These are phyloP conservation scores for Chytriomyces hyalinus DNA, from an alignment of 192 early-diverging fungal genomes.

Conservation along the genomic window DNA sequence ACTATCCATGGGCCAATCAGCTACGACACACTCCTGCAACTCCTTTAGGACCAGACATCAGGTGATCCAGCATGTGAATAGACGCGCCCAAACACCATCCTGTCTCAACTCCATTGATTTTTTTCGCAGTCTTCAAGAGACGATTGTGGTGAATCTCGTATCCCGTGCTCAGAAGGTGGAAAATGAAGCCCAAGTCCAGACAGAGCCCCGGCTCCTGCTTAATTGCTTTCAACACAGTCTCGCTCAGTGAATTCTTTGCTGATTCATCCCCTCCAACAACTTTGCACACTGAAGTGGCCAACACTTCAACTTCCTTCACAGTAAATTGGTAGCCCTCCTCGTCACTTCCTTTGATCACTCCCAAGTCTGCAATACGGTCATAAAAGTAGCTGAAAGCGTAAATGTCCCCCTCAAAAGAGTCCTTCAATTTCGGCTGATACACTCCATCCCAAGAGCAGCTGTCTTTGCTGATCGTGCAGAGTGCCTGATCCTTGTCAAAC, in stretches of 20 bases:
- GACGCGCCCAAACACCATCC: slow-evolving; percentile 97
- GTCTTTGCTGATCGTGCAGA: slow-evolving; percentile 21
- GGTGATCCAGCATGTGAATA: slow-evolving; percentile 77
- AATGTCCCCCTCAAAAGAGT: slow-evolving; percentile 78
- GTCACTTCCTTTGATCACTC: slow-evolving; percentile 31
- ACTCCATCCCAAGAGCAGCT: slow-evolving; percentile 93
- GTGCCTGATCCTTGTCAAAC: slow-evolving; percentile 76
- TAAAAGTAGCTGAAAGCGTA: slow-evolving; percentile 98
- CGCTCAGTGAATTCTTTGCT: neutral
- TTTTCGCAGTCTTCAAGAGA: slow-evolving; percentile 80
- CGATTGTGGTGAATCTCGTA: slow-evolving; percentile 78
- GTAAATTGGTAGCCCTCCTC: slow-evolving; percentile 64
- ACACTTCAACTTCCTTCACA: slow-evolving; percentile 67
- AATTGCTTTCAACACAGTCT: slow-evolving; percentile 25
- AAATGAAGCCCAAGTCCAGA: slow-evolving; percentile 88
- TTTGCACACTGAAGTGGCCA: slow-evolving; percentile 74
- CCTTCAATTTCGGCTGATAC: slow-evolving; percentile 80
- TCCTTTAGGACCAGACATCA: slow-evolving; percentile 24
- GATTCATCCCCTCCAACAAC: slow-evolving; percentile 18
- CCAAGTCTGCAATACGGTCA: slow-evolving; percentile 64
- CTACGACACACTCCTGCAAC: slow-evolving; percentile 12
- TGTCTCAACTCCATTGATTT: slow-evolving; percentile 90
- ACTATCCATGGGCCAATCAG: neutral
- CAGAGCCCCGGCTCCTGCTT: slow-evolving; percentile 76
- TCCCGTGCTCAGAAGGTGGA: slow-evolving; percentile 80